Base-by-base conservation (phyloP, 73 alveolate genomes). In the Paramecium sexaurelia region DNA sequence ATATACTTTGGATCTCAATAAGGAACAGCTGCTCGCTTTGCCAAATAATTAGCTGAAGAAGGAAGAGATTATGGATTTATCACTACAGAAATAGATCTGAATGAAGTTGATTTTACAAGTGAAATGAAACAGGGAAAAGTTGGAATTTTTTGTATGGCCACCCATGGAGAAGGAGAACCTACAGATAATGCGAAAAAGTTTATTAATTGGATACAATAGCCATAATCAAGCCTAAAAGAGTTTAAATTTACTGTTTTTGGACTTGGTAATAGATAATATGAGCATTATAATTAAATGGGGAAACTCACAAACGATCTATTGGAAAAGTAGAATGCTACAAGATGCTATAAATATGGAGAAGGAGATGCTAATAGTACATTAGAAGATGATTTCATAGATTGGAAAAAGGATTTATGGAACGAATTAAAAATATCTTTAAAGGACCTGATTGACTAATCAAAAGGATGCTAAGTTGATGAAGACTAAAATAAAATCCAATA, bases 131-230 rank as follows among this genome's bases (percentile, higher is more conserved):
- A 89, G 20, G 73, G 90, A 39, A 55, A 91, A 39, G 91, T 95
- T 26, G 93, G 87, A 45, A 78, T 95, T 9, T 32, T 95, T 29
- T 86, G 94, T n/a, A 69, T 92, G 68, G 94, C 98, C 1, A 95
- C 98, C 55, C 96, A 95, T 82, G 95, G 95, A 11, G 98, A 93
- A 55, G 98, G 98, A 36, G 98, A 93, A 1, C 98, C 98, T 15
- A 92, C 97, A 17, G 98, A 95, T 36, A 95, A 95, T 85, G 94
- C 98, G 3, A 91, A 83, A 40, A 87, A 95, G 45, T 82, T 94
- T 87, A 51, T 55, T 41, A 45, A 67, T 11, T 94, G 97, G 98
- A 27, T 95, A 40, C 45, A 91, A 57, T 87, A 93, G 26, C 35
- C 83, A 33, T 47, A 91, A 87, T 73, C 66, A 45, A 71, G 87